Base-by-base conservation (phyloP, 371 early-diverging fungal genomes). In the Dichotomocladium elegans region DNA sequence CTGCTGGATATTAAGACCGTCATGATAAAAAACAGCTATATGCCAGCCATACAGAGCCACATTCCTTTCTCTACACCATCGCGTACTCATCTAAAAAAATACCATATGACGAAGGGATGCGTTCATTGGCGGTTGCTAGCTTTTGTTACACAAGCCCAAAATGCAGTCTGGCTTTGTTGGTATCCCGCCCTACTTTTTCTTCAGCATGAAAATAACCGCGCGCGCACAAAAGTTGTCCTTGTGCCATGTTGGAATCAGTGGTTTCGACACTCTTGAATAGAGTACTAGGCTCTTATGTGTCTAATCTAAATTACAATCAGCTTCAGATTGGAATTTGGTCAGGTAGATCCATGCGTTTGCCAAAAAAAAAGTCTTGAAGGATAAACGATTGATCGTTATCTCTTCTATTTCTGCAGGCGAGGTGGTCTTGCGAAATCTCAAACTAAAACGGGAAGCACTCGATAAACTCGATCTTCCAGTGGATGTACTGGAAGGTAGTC, bases 321-420 rank as follows among this genome's bases (percentile, higher is more conserved):
- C 83, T 99, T 50, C 94, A 91, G 64, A 85, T 98, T 55, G 97
- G 92, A 29, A 92, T 98, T 49, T 98, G 98, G 98, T 87, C 86
- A 61, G 99, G 97, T 92, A 86, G 17, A 26, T 34, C 4, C 5
- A 43, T 3, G 22, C 24, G 51, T 12, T 53, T 44, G 19, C n/a
- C 37, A 8, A 3, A 3, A 17, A 8, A 25, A 34, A 14, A 29
- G 34, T 34, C 17, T 42, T 28, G 21, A 11, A 3, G 44, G 19
- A 33, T 42, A 12, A 19, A 15, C 21, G 27, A 41, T 15, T 15
- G 12, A 24, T 45, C 24, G 6, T 43, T 22, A 35, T 37, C 15
- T 14, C 28, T 53, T 24, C 17, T n/a, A 26, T 17, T 12, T 42
- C 6, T 41, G 21, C 70, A 93, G 97, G 98, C 47, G 93, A 97